A percentile compares a stretch with the other conserved stretches of the same genome.
These are phyloP conservation scores for Trapa incisa DNA, from an alignment of 345 rosid genomes.

Conservation along the genomic window DNA sequence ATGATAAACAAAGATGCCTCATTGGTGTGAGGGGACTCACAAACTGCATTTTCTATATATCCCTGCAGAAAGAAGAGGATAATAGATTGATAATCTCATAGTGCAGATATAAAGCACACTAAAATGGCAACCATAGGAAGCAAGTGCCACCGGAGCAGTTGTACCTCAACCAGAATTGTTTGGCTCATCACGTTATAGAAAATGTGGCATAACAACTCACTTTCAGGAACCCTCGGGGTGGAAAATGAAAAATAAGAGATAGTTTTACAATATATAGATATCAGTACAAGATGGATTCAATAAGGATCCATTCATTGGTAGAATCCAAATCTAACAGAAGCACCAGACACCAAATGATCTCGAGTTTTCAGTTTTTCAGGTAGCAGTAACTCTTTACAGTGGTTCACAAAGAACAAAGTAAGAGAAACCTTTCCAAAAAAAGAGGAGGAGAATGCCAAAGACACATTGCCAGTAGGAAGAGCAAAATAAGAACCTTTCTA, in stretches of 20 bases:
- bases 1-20: conserved; percentile 59
- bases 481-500: background rate
- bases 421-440: background rate
- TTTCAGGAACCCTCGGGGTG: background rate
- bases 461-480: background rate
- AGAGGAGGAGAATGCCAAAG: background rate
- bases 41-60: conserved; percentile 56
- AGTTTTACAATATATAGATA: background rate
- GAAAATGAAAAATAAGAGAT: background rate
- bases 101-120: background rate
- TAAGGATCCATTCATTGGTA: too few relatives aligned
- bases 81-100: background rate
- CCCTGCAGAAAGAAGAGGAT: conserved; percentile 31
- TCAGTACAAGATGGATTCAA: too few relatives aligned
- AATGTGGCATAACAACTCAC: background rate
- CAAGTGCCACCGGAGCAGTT: background rate
- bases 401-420: background rate
- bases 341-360: background rate
- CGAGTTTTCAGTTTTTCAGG: background rate
- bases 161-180: background rate
- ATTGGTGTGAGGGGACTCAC: conserved; percentile 84
- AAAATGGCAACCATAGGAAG: background rate
- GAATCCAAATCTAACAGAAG: background rate
- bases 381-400: background rate
- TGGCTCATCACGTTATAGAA: background rate